Base-by-base conservation (phyloP, 106 monocot species). In the Iris macrosiphon region DNA sequence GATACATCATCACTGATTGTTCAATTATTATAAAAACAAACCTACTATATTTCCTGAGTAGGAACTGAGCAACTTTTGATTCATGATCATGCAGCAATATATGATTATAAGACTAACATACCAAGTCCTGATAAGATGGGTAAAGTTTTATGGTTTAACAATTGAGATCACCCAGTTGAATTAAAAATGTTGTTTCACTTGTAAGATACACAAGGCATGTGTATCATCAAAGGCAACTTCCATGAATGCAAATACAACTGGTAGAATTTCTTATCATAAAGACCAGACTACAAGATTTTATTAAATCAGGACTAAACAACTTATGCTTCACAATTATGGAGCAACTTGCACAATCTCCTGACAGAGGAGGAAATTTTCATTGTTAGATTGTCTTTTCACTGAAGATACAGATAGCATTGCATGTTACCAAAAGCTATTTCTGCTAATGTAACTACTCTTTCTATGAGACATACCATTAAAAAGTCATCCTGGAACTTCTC, bases 401-500 rank as follows among this genome's bases (percentile, higher is more conserved):
- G n/a, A n/a, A n/a, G n/a, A n/a, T n/a, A n/a, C n/a, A n/a, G n/a
- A n/a, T n/a, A n/a, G n/a, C n/a, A n/a, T n/a, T n/a, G n/a, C n/a
- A n/a, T n/a, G n/a, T n/a, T n/a, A n/a, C n/a, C n/a, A n/a, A n/a
- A n/a, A n/a, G n/a, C n/a, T n/a, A n/a, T n/a, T n/a, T n/a, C n/a
- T n/a, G n/a, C n/a, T n/a, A n/a, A n/a, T n/a, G n/a, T n/a, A n/a
- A n/a, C n/a, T n/a, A n/a, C n/a, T 57, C n/a, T n/a, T n/a, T n/a
- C n/a, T n/a, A n/a, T 7, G 38, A 31, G 7, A 73, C 79, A 34
- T 16, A 98, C 96, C 96, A 83, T 98, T 59, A 98, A 50, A 55
- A 98, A 98, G 23, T 98, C 90, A 72, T 98, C 96, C 66, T 90
- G 80, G 63, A 98, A 98, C 52, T 98, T 98, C 64, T 98, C 86